These are phyloP conservation scores for Tardiomyces digboiensis DNA, from an alignment of 1,139 yeast species.

Conservation along the genomic window DNA sequence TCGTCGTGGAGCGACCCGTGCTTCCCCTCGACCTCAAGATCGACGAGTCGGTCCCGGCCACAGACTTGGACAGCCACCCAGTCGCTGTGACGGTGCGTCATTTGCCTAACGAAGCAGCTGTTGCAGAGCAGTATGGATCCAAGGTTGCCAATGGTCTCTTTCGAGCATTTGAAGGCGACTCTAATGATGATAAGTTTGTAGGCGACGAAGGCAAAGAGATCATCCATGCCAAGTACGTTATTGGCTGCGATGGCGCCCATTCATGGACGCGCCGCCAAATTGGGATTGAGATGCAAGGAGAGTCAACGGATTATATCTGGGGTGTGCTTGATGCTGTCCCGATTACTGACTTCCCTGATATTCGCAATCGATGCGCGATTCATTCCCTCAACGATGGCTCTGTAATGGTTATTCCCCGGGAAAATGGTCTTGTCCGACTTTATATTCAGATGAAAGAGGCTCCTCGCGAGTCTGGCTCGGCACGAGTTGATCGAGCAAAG, in stretches of 20 bases:
- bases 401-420: slow-evolving; percentile 31
- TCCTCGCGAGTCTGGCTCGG: slow-evolving; percentile 16
- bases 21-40: slow-evolving; percentile 21
- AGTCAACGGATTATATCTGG: slow-evolving; percentile 31
- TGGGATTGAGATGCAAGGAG: slow-evolving; percentile 27
- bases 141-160: slow-evolving; percentile 24
- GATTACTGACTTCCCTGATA: slow-evolving; percentile 31
- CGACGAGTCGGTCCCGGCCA: slow-evolving; percentile 16
- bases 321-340: slow-evolving; percentile 32
- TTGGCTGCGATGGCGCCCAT: slow-evolving; percentile 33
- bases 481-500: slow-evolving; percentile 24
- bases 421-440: slow-evolving; percentile 27
- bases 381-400: slow-evolving; percentile 28
- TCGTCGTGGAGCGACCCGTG: slow-evolving; percentile 23
- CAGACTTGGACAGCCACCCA: slow-evolving; percentile 23
- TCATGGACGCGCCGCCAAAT: slow-evolving; percentile 29
- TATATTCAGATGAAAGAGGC: slow-evolving; percentile 27
- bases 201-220: slow-evolving; percentile 7
- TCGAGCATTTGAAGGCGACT: slow-evolving; percentile 28
- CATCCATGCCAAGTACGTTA: slow-evolving; percentile 28
- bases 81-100: slow-evolving; percentile 22
- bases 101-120: slow-evolving; percentile 15
- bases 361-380: slow-evolving; percentile 28
- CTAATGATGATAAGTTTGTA: slow-evolving; percentile 8
- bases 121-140: slow-evolving; percentile 23